Evolutionary conservation across 2,329 filamentous ascomycete genomes (phyloP), one percentile per base, ranked within the genome.

Genomic region (Microcyclosporella mali): DNA sequence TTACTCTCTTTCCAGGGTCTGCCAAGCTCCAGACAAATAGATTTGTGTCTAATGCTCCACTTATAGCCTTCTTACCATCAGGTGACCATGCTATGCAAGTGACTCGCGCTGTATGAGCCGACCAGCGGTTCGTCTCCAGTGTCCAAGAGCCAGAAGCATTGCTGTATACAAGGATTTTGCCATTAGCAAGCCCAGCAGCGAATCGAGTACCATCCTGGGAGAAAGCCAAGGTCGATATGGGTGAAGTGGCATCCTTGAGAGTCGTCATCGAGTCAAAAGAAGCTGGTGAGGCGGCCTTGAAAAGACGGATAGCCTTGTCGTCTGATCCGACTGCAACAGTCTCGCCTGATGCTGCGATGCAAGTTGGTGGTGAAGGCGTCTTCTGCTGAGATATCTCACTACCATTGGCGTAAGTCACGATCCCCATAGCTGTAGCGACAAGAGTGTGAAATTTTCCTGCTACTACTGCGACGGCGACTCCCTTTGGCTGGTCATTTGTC

Each of bases 11-110:
- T 2, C 87, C 88, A 1, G 90, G 90, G 61, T 87, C 85, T 33
- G 72, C 70, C 43, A 33, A 66, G 63, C 87, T 95, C 88, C 92
- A 98, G 21, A 95, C 81, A 62, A 87, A 89, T 15, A 98, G 77
- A 59, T 94, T 88, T 0, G 90, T 95, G 63, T 98, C 92, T 37
- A 98, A 70, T 34, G 81, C 84, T 10, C 89, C 90, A 62, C 85
- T 94, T 15, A 81, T 87, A 2, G 89, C 82, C 61, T 88, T 85
- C 16, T 82, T 84, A 10, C 84, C 85, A 14, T 78, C 77, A 14
- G 75, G 71, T 57, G 89, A 87, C 92, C 92, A 98, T 11, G 82
- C 72, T 42, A 87, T 73, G 35, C 72, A 74, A 11, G 79, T 84
- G 35, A 86, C 75, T 35, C 82, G 74, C 6, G 75, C 81, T 1